phyloP scores from a whole-genome alignment of 768 basidiomycete species.

The Mycena leptocephala region DNA sequence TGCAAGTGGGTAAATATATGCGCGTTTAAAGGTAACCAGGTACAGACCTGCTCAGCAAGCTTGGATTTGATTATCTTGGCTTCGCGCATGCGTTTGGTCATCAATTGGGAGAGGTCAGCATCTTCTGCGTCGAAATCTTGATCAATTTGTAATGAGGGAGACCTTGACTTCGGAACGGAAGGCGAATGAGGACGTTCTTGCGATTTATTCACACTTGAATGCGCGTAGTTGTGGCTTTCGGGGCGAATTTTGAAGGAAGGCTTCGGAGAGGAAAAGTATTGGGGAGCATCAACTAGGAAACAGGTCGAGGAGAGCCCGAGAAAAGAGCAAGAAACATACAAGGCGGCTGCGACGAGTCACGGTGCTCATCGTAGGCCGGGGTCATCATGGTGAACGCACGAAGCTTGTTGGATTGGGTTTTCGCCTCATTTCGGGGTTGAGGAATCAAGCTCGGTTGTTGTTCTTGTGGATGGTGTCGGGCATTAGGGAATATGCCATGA shows the following conservation, averaged over 20 bases:
- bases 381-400: conserved; percentile 32
- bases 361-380: conserved; percentile 12
- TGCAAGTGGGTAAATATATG: conserved; percentile 20
- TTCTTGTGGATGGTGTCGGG: conserved; percentile 13
- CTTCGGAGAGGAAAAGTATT: conserved; percentile 33
- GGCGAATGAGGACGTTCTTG: conserved; percentile 13
- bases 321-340: conserved; percentile 10
- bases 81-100: conserved; percentile 41
- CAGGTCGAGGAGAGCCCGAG: background rate
- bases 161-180: conserved; percentile 6
- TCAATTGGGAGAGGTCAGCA: conserved; percentile 39
- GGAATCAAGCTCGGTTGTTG: conserved; percentile 15
- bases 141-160: conserved; percentile 28
- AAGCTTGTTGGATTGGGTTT: conserved; percentile 29
- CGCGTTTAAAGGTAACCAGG: background rate
- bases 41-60: conserved; percentile 44
- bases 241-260: background rate
- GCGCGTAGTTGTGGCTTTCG: conserved; percentile 14
- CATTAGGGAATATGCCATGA: conserved; percentile 1
- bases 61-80: conserved; percentile 40
- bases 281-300: conserved; percentile 24
- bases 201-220: background rate
- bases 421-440: conserved; percentile 28
- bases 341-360: background rate
- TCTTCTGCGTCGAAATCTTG: conserved; percentile 36